Evolutionary conservation across 2,329 filamentous ascomycete genomes (phyloP).

Genomic region (Simplicillium aogashimaense): DNA sequence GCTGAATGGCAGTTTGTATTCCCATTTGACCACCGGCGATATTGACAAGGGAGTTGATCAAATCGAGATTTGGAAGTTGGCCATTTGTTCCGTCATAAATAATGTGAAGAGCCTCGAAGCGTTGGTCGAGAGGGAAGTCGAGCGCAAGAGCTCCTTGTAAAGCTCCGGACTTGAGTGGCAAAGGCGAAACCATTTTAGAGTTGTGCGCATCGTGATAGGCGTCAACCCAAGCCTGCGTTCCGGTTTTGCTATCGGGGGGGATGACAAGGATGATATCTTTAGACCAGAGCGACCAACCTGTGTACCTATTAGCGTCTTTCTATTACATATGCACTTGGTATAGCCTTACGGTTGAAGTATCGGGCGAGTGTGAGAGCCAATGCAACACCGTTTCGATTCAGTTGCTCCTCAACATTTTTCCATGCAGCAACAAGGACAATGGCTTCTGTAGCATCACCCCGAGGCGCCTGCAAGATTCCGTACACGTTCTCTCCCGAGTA

Average conservation of each 20-base stretch:
- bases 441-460: conserved; percentile 93
- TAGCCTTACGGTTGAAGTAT: conserved; percentile 72
- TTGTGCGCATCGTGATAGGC: conserved; percentile 91
- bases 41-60: conserved; percentile 86
- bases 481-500: conserved; percentile 85
- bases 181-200: conserved; percentile 55
- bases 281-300: conserved; percentile 93
- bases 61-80: conserved; percentile 86
- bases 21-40: conserved; percentile 91
- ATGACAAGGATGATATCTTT: conserved; percentile 95
- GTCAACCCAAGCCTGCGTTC: conserved; percentile 93
- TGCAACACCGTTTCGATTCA: conserved; percentile 82
- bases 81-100: conserved; percentile 95
- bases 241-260: conserved; percentile 78
- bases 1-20: conserved; percentile 72
- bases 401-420: conserved; percentile 66
- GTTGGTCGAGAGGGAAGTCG: conserved; percentile 77
- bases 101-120: conserved; percentile 82
- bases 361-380: conserved; percentile 78
- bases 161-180: conserved; percentile 86
- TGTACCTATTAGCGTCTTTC: background rate
- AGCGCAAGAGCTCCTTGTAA: conserved; percentile 89
- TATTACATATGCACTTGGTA: conserved; percentile 9
- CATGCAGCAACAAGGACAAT: conserved; percentile 88
- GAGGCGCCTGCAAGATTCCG: conserved; percentile 82